phyloP scores from a whole-genome alignment of 2,329 filamentous ascomycete genomes.

The Chaetomiaceae sp. region DNA sequence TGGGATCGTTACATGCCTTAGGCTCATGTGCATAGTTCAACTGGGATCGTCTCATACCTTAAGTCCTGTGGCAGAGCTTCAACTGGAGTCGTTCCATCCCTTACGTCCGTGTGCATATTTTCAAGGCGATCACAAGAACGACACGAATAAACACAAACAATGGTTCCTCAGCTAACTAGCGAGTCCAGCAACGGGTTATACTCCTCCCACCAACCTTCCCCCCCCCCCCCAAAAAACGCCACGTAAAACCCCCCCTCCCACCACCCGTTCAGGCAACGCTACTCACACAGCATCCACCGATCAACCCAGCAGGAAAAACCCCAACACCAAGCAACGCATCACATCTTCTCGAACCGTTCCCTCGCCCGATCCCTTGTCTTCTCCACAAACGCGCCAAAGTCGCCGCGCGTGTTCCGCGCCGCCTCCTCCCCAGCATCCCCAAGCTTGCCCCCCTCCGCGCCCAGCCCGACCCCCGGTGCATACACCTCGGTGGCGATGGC shows the following conservation, averaged over 20 bases:
- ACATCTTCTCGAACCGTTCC: slow-evolving; percentile 58
- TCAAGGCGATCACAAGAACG: too few species aligned
- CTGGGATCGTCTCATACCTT: too few species aligned
- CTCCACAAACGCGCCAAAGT: slow-evolving; percentile 58
- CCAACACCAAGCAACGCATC: slow-evolving; percentile 24
- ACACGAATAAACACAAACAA: too few species aligned
- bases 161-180: too few species aligned
- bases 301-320: not conserved
- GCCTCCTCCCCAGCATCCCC: slow-evolving; percentile 64
- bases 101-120: too few species aligned
- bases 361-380: slow-evolving; percentile 62
- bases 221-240: not conserved
- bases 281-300: not conserved
- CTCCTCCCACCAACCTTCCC: not conserved
- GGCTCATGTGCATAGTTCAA: too few species aligned
- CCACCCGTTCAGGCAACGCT: not conserved
- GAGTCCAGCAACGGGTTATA: not conserved
- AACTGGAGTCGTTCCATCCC: too few species aligned
- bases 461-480: slow-evolving; percentile 62
- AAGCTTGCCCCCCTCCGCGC: slow-evolving; percentile 63
- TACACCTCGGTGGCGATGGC: slow-evolving; percentile 62
- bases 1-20: too few species aligned
- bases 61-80: too few species aligned
- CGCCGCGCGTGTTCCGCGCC: slow-evolving; percentile 54
- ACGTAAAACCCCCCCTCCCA: too few species aligned